Base-by-base conservation (phyloP, 2,329 filamentous ascomycete species). In the Amauroascus niger region DNA sequence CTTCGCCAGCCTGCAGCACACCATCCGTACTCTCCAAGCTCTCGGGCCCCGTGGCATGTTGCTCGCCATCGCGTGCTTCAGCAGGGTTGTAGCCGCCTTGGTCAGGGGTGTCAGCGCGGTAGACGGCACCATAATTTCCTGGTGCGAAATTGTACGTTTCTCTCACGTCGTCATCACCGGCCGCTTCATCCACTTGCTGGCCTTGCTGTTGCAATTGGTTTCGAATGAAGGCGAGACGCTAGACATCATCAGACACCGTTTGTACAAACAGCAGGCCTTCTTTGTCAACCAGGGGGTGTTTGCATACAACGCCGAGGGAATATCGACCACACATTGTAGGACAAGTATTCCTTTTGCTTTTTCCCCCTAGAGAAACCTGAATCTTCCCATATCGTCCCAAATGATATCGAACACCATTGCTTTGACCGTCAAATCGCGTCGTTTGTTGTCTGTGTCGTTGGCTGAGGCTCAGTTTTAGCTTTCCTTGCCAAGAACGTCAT, bases 101-200 rank as follows among this genome's bases (percentile, higher is more conserved):
- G 55, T 84, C 81, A 11, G 82, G 77, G 5, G 79, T 78, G 49
- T 88, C 81, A 32, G 88, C 88, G 55, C 89, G 82, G 66, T 95
- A 95, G 24, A 97, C 87, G 22, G 93, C 75, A 32, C 93, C 91
- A 63, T 86, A 78, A 57, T 88, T 87, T 0, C 90, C 87, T 0
- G 93, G 93, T 0, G 91, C 88, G 65, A 98, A 94, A 67, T 97
- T 97, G 73, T 94, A 95, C 33, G 80, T 88, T 64, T 88, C 86
- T 35, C 86, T 80, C 32, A 82, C 72, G 45, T 74, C 79, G 16
- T 87, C 81, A 61, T 95, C 87, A 3, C 79, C 78, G 0, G 87
- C 87, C 0, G 79, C 81, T 54, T 88, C 81, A 54, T 84, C 77
- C 2, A 88, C 81, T 1, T 77, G 79, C 80, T 95, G 87, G 57